Conservation (phyloP, 2,329 filamentous ascomycete genomes). For the Colletotrichum costaricense region DNA sequence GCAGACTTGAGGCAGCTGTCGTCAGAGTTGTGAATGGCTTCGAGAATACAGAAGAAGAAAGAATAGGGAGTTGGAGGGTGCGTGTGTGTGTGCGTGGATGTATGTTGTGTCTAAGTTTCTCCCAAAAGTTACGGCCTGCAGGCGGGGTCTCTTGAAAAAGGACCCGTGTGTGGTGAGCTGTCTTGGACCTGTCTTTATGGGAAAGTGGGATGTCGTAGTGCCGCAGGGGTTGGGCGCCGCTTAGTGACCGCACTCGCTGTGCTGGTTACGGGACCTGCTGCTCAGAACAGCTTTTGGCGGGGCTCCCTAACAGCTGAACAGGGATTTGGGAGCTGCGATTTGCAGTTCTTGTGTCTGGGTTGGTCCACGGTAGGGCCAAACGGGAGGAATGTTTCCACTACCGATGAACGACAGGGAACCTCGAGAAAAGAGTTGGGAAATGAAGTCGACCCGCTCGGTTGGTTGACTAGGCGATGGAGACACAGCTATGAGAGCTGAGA, state of each 20-base stretch:
- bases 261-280: background rate
- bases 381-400: background rate
- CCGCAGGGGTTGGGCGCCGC: background rate
- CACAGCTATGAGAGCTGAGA: background rate
- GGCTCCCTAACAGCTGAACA: constrained; percentile 3
- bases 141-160: constrained; percentile 2
- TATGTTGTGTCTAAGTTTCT: constrained; percentile 1
- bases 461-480: constrained; percentile 24
- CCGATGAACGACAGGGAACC: background rate
- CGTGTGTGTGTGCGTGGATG: background rate
- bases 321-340: background rate
- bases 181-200: constrained; percentile 4
- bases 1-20: background rate
- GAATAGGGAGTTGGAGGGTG: background rate
- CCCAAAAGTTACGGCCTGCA: background rate
- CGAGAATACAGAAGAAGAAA: background rate
- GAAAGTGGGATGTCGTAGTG: constrained; percentile 25
- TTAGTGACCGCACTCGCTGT: background rate
- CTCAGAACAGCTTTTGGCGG: constrained; percentile 14
- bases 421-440: background rate
- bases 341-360: background rate
- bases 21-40: background rate
- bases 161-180: background rate
- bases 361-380: background rate
- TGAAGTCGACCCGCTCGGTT: background rate